These are phyloP conservation scores for Pichia pseudocactophila DNA, from an alignment of 805 yeast genomes.

Conservation along the genomic window DNA sequence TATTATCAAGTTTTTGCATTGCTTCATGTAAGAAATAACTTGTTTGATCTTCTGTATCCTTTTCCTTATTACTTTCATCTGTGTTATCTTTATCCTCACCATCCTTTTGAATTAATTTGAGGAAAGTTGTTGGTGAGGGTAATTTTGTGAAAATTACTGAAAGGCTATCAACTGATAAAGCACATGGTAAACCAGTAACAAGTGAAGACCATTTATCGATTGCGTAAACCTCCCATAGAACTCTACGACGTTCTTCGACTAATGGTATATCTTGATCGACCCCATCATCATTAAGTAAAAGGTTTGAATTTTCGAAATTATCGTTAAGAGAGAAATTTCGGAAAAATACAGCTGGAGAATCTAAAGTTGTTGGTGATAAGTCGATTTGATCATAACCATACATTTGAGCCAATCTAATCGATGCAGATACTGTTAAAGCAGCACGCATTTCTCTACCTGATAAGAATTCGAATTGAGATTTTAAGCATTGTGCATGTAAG, in stretches of 20 bases:
- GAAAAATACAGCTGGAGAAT: conserved; percentile 14
- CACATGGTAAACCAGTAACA: conserved; percentile 26
- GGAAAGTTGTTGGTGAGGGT: conserved; percentile 24
- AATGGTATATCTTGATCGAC: conserved; percentile 20
- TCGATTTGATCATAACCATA: conserved; percentile 26
- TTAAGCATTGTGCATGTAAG: conserved; percentile 20
- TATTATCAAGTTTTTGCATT: conserved; percentile 21
- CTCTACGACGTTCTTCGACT: conserved; percentile 24
- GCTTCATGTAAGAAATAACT: conserved; percentile 24
- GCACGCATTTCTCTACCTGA: conserved; percentile 22
- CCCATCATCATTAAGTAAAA: conserved; percentile 14
- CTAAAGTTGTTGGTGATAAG: conserved; percentile 15
- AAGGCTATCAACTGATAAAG: conserved; percentile 21
- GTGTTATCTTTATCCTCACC: not conserved
- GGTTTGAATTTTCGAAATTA: conserved; percentile 7
- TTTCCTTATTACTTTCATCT: not conserved
- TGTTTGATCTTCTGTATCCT: conserved; percentile 5
- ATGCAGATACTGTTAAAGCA: conserved; percentile 21
- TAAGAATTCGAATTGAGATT: conserved; percentile 21
- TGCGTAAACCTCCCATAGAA: conserved; percentile 26
- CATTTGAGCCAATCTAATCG: conserved; percentile 24
- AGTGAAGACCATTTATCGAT: conserved; percentile 26
- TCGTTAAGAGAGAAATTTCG: conserved; percentile 10
- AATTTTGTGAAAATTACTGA: conserved; percentile 23
- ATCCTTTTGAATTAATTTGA: not conserved